Percentiles rank a stretch among this genome's conserved stretches.
phyloP scores from a whole-genome alignment of 441 rosid species.

The Erysimum pusillum region DNA sequence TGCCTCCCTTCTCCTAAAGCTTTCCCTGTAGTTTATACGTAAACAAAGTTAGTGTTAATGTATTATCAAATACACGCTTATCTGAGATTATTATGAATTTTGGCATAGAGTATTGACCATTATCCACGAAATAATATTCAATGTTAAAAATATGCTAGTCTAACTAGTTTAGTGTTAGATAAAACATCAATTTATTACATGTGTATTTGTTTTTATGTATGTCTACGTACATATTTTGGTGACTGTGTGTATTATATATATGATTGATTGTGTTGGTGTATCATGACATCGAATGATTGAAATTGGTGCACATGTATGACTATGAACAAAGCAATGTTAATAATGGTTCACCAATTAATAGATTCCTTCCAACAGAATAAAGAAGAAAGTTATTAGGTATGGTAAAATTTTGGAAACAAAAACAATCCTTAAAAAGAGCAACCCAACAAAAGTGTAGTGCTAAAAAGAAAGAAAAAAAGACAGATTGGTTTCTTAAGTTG shows the following conservation, averaged over 20 bases:
- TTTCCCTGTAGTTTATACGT: constrained; percentile 58
- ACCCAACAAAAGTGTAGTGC: constrained; percentile 36
- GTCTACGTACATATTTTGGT: constrained; percentile 24
- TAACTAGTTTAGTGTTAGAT: constrained; percentile 5
- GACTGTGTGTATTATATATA: constrained; percentile 31
- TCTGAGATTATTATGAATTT: not conserved
- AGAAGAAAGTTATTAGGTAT: constrained; percentile 41
- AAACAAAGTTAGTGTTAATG: not conserved
- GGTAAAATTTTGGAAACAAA: constrained; percentile 45
- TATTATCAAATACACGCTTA: not conserved
- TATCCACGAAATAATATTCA: not conserved
- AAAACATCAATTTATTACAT: not conserved
- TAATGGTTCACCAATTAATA: constrained; percentile 39
- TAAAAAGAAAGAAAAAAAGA: not conserved
- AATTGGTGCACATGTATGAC: constrained; percentile 46
- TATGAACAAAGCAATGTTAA: constrained; percentile 43
- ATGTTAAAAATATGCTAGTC: not conserved
- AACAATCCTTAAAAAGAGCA: constrained; percentile 46
- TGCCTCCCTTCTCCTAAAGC: constrained; percentile 83
- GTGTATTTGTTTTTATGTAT: constrained; percentile 13
- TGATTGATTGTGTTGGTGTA: constrained; percentile 37
- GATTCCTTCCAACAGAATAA: constrained; percentile 43
- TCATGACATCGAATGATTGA: constrained; percentile 46
- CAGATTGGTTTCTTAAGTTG: constrained; percentile 42
- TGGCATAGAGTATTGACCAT: not conserved